These are phyloP conservation scores for Fragaria nilgerrensis DNA, from an alignment of 306 rosid species.

Conservation along the genomic window DNA sequence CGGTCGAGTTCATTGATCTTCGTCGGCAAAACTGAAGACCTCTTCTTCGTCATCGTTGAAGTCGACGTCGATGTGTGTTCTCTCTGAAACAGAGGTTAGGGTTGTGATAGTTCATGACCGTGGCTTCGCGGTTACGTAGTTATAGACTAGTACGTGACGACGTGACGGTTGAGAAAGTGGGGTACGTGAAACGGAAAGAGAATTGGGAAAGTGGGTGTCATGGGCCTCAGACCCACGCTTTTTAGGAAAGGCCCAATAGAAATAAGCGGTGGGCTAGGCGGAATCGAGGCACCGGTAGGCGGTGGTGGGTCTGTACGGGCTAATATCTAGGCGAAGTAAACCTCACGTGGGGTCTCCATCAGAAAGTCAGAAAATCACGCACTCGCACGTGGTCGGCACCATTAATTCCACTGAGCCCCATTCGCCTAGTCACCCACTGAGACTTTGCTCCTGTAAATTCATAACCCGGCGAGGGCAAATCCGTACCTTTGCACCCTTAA, in stretches of 20 bases:
- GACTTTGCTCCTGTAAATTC: conserved; percentile 34
- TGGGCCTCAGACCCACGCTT: not conserved
- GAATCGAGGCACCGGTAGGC: no score
- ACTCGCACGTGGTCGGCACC: conserved; percentile 25
- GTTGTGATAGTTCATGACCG: not conserved
- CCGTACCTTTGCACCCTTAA: not conserved
- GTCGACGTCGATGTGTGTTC: no score
- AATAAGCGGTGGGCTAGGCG: no score
- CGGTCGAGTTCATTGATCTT: conserved; percentile 41
- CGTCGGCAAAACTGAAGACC: conserved; percentile 22
- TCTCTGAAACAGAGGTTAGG: no score
- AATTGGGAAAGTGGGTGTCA: not conserved
- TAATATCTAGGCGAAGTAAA: no score
- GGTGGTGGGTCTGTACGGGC: no score
- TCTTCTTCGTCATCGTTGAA: conserved; percentile 29
- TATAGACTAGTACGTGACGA: not conserved
- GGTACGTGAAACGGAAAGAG: not conserved
- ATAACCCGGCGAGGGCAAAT: conserved; percentile 6
- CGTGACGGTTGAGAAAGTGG: not conserved
- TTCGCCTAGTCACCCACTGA: not conserved
- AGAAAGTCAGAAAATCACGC: conserved; percentile 5
- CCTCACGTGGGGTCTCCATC: no score
- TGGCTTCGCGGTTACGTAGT: not conserved
- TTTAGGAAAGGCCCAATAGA: not conserved
- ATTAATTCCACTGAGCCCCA: not conserved